Percentiles rank a stretch among this genome's conserved stretches.
These are phyloP conservation scores for Phaeosphaeriaceae sp. DNA, from an alignment of 2,329 filamentous ascomycete genomes.

Conservation along the genomic window DNA sequence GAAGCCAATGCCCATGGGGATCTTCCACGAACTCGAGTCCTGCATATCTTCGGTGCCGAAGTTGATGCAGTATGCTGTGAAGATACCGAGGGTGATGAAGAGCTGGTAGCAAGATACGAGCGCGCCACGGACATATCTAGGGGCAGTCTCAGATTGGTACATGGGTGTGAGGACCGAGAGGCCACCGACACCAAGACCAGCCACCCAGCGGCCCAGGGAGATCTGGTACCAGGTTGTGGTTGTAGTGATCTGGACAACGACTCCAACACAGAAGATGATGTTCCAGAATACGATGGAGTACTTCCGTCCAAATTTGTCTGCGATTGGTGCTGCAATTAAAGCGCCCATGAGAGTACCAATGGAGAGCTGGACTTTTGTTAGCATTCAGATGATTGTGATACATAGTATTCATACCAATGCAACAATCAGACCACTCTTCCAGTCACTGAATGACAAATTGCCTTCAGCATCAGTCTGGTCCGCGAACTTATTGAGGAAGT, in stretches of 20 bases:
- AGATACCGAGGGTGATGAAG: constrained; percentile 74
- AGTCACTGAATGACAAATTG: constrained; percentile 35
- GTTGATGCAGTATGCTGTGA: constrained; percentile 60
- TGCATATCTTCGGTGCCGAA: constrained; percentile 64
- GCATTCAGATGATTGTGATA: neutral
- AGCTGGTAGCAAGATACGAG: constrained; percentile 72
- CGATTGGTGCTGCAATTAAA: constrained; percentile 64
- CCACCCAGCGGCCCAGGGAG: constrained; percentile 70
- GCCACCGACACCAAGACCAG: constrained; percentile 70
- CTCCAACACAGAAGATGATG: constrained; percentile 70
- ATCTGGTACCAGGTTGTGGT: constrained; percentile 68
- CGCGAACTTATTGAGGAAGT: constrained; percentile 41
- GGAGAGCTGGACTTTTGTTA: constrained; percentile 33
- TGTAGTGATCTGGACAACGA: constrained; percentile 71
- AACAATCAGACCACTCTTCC: constrained; percentile 45
- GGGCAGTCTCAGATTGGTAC: constrained; percentile 73
- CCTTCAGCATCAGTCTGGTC: constrained; percentile 33
- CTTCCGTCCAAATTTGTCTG: constrained; percentile 68
- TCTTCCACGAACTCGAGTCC: constrained; percentile 66
- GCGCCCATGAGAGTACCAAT: constrained; percentile 79
- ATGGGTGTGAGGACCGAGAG: constrained; percentile 66
- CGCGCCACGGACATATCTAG: constrained; percentile 69
- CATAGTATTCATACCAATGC: constrained; percentile 48
- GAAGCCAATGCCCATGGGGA: constrained; percentile 68
- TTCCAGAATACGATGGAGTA: constrained; percentile 69